Base-by-base conservation (phyloP, 352 stramenopile genomes). In the Pythium plurisporium region DNA sequence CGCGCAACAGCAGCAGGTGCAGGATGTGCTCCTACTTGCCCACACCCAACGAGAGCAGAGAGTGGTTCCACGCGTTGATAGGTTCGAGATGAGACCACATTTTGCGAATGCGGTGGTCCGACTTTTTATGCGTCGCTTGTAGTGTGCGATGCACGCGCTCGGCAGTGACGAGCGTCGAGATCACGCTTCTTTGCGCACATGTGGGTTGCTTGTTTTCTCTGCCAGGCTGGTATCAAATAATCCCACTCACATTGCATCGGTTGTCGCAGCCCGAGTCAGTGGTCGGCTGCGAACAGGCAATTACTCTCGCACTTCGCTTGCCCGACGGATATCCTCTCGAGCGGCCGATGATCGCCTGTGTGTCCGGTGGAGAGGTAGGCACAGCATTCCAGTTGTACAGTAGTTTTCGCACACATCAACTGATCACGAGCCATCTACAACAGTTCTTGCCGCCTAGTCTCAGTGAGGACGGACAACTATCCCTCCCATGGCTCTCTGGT, bases 11-110 rank as follows among this genome's bases (percentile, higher is more conserved):
- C 74, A 87, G 60, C 76, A 91, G 49, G 52, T 91, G 19, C 74
- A 86, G 27, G 81, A 89, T 55, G 57, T 91, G 46, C 34, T 86
- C 37, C 52, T 79, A 51, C 73, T 72, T 45, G 66, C 73, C 23
- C 61, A 84, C 50, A 65, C 69, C 29, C 74, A 86, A 47, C 73
- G 70, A 30, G 71, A 85, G 31, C 54, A 59, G 38, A 64, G 69
- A 50, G 47, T 60, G 43, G 45, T 91, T 5, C 78, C 78, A 3
- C 81, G 79, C 34, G 69, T 91, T 31, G 76, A 87, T 55, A 86
- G 68, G 81, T 87, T n/a, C n/a, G n/a, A n/a, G n/a, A n/a, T n/a
- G n/a, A n/a, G n/a, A n/a, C n/a, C n/a, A n/a, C n/a, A 57, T 25
- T 40, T 17, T 7, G 2, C 9, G 6, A 26, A 51, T 42, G 9